A percentile compares a stretch with the other conserved stretches of the same genome.
Conservation (phyloP, 768 basidiomycete genomes). For the Mycena rebaudengoi region DNA sequence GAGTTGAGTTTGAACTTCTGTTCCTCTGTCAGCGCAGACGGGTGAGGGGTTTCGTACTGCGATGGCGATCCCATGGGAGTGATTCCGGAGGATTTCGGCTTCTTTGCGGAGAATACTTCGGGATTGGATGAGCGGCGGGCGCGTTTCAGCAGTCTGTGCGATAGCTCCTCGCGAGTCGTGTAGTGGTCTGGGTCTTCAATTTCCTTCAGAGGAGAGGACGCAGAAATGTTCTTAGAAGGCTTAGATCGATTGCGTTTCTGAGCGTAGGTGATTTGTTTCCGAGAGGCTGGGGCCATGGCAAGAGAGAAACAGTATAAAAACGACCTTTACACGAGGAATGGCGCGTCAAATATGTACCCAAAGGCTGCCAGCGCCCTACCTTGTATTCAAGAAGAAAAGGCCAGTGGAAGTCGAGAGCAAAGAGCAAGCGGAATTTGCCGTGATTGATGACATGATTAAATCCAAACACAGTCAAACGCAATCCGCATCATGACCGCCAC, state of each 20-base stretch:
- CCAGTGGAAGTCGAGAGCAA: no score
- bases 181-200: conserved; percentile 31
- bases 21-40: conserved; percentile 37
- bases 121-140: conserved; percentile 46
- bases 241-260: conserved; percentile 38
- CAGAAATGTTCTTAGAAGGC: conserved; percentile 8
- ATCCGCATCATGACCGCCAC: no score
- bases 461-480: no score
- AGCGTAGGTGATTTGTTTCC: conserved; percentile 30
- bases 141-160: conserved; percentile 56
- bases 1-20: conserved; percentile 33
- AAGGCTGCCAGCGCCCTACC: no score
- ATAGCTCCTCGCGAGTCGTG: conserved; percentile 50
- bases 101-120: conserved; percentile 42
- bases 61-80: conserved; percentile 23
- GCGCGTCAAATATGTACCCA: no score
- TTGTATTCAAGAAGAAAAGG: no score
- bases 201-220: conserved; percentile 29
- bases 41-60: conserved; percentile 31
- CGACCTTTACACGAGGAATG: no score
- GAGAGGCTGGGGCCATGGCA: conserved; percentile 16
- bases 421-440: no score
- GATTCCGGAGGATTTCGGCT: conserved; percentile 36
- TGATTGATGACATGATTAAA: no score
- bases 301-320: no score